Evolutionary conservation across 2,329 filamentous ascomycete genomes (phyloP), one percentile per base, ranked within the genome.

Genomic region (Bipolaris zeicola): DNA sequence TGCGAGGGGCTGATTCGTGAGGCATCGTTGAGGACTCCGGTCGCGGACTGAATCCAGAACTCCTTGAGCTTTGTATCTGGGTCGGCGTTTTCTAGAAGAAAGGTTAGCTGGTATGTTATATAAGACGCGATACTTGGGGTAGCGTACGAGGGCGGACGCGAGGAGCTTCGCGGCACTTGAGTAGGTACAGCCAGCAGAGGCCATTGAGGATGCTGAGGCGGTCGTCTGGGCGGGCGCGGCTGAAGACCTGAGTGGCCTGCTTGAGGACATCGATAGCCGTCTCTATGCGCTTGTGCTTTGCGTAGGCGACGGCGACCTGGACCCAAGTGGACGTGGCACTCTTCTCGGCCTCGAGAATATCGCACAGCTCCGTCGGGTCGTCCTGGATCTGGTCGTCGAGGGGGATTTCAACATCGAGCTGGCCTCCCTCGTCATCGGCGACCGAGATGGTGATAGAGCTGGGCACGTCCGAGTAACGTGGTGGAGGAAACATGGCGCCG

Each of bases 261-360:
- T 88, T 86, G 65, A 89, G 77, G 52, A 89, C 87, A 60, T 89
- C 86, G 58, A 89, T 85, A 49, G 87, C 87, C 79, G 95, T 90
- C 72, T 97, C 93, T 60, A 95, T 86, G 79, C 96, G 96, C 72
- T 89, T 88, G 79, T 96, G 92, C 80, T 98, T 99, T 38, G 95
- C 94, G 73, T 99, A 99, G 45, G 94, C 94, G 57, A 98, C 83
- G 39, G 96, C 91, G 64, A 98, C 95, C n/a, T 92, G 94, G 83
- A 99, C 94, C 96, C 96, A 99, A 67, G 96, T 96, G 50, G 89
- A 91, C 69, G 94, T 92, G 36, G 91, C 89, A 14, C 92, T 93
- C 70, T 89, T 88, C 77, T 99, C 96, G 71, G 95, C 96, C 79
- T 99, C 94, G 62, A 99, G 87, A 48, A 99, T 84, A 28, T 91